phyloP scores from a whole-genome alignment of 1,139 yeast genomes.

The Meyerozyma guilliermondii region DNA sequence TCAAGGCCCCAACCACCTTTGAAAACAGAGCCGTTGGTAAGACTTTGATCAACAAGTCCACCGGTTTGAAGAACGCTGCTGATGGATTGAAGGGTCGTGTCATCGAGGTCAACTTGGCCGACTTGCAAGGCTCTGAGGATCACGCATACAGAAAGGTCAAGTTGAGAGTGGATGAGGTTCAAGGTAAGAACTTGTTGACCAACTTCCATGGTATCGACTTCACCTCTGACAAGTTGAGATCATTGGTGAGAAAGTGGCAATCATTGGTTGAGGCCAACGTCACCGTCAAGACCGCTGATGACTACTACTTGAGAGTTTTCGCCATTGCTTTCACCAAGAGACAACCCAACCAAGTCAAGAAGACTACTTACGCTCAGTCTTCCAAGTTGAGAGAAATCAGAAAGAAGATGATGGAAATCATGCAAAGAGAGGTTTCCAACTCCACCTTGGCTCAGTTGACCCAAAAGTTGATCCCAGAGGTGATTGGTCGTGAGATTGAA shows the following conservation, averaged over 20 bases:
- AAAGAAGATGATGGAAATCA: slow-evolving; percentile 83
- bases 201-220: slow-evolving; percentile 94
- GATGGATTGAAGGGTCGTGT: slow-evolving; percentile 91
- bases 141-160: slow-evolving; percentile 86
- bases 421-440: slow-evolving; percentile 80
- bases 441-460: slow-evolving; percentile 84
- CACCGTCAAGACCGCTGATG: slow-evolving; percentile 88
- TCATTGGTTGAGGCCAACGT: slow-evolving; percentile 87
- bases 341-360: slow-evolving; percentile 84
- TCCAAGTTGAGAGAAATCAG: slow-evolving; percentile 80
- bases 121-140: slow-evolving; percentile 89
- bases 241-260: slow-evolving; percentile 93
- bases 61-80: slow-evolving; percentile 90
- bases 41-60: slow-evolving; percentile 89
- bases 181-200: slow-evolving; percentile 88
- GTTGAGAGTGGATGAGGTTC: slow-evolving; percentile 90
- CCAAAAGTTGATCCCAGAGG: slow-evolving; percentile 85
- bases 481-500: slow-evolving; percentile 86
- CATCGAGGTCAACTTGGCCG: slow-evolving; percentile 82
- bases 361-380: slow-evolving; percentile 86
- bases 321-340: slow-evolving; percentile 93
- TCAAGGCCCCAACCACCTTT: slow-evolving; percentile 93
- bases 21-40: slow-evolving; percentile 93
- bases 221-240: slow-evolving; percentile 86
- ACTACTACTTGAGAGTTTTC: slow-evolving; percentile 82